Conservation (phyloP, 2,329 filamentous ascomycete genomes). For the Fusarium sp. region DNA sequence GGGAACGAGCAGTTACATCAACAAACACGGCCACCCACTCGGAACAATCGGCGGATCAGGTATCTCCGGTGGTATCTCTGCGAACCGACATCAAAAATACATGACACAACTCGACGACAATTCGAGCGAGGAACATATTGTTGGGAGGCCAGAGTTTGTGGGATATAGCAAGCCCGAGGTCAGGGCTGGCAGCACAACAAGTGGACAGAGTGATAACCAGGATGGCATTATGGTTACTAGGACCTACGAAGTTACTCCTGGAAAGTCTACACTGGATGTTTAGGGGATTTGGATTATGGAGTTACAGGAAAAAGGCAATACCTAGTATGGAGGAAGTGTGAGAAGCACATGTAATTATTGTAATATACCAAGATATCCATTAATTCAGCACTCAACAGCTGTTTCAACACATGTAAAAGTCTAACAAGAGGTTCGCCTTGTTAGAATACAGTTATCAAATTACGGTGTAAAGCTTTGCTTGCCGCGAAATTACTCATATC, state of each 20-base stretch:
- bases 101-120: conserved; percentile 43
- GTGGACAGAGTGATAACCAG: conserved; percentile 18
- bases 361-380: not conserved
- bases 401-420: not conserved
- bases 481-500: not conserved
- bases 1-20: conserved; percentile 36
- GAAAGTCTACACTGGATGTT: conserved; percentile 39
- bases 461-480: not conserved
- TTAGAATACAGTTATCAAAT: not conserved
- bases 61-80: conserved; percentile 4
- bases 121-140: conserved; percentile 47
- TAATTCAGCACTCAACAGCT: not conserved
- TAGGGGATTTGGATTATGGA: conserved; percentile 7
- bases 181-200: conserved; percentile 33
- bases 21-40: conserved; percentile 40
- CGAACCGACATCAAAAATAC: conserved; percentile 29
- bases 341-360: not conserved
- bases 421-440: not conserved
- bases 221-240: conserved; percentile 41
- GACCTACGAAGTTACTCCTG: conserved; percentile 38
- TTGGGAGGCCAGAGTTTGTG: conserved; percentile 33
- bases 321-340: not conserved
- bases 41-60: conserved; percentile 40
- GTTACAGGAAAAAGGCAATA: not conserved
- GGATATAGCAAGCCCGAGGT: conserved; percentile 33